These are phyloP conservation scores for Kandelia obovata DNA, from an alignment of 345 rosid genomes.

Conservation along the genomic window DNA sequence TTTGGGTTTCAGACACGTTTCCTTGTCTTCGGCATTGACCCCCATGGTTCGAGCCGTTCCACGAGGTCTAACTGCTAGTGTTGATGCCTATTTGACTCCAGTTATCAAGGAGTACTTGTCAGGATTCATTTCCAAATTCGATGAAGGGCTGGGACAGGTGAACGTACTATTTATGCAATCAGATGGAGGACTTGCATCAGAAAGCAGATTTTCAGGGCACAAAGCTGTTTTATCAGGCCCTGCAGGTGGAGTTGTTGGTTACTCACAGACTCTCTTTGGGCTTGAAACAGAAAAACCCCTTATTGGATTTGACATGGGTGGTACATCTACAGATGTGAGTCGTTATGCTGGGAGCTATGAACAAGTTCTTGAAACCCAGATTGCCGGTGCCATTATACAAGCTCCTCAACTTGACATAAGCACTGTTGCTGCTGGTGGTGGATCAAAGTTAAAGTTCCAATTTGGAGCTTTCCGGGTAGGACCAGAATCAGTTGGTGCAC, in stretches of 20 bases:
- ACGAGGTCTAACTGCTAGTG: conserved; percentile 91
- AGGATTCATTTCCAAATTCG: conserved; percentile 85
- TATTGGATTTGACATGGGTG: conserved; percentile 99
- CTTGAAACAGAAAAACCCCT: conserved; percentile 90
- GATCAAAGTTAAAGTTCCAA: conserved; percentile 84
- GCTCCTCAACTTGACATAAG: conserved; percentile 97
- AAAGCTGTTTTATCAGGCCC: conserved; percentile 98
- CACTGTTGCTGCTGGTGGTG: conserved; percentile 99
- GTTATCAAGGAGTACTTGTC: conserved; percentile 87
- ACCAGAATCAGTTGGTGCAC: conserved; percentile 97
- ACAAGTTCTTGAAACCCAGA: conserved; percentile 97
- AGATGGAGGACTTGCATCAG: conserved; percentile 96
- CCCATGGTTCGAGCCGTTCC: conserved; percentile 99
- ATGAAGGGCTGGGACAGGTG: conserved; percentile 64
- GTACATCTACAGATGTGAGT: conserved; percentile 95
- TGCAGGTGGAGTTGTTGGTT: conserved; percentile 99
- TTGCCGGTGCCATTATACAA: conserved; percentile 92
- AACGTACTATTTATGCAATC: conserved; percentile 97
- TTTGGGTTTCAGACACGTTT: conserved; percentile 89
- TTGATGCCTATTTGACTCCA: conserved; percentile 93
- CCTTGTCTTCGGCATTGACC: conserved; percentile 84
- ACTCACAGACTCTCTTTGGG: conserved; percentile 84
- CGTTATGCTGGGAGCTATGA: conserved; percentile 96
- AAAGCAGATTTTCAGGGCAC: conserved; percentile 91
- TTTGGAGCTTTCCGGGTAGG: conserved; percentile 94